A percentile compares a stretch with the other conserved stretches of the same genome.
phyloP scores from a whole-genome alignment of 2,329 filamentous ascomycete genomes.

The Fusarium mexicanum region DNA sequence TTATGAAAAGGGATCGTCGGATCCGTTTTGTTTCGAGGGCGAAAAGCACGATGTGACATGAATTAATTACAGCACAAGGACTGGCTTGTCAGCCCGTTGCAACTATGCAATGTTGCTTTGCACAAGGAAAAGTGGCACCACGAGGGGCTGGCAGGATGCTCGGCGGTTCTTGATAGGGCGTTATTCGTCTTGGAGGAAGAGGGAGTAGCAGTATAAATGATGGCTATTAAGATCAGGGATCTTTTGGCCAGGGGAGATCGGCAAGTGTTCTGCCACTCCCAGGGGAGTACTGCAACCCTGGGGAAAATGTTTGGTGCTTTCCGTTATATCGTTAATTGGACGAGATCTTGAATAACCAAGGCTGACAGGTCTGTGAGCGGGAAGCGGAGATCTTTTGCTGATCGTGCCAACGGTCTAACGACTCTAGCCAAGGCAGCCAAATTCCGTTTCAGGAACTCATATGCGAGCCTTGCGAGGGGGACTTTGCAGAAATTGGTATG shows the following conservation, averaged over 20 bases:
- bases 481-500: conserved; percentile 11
- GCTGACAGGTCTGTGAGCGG: conserved; percentile 18
- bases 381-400: conserved; percentile 25
- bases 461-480: conserved; percentile 5
- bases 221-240: conserved; percentile 30
- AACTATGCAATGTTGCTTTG: conserved; percentile 37
- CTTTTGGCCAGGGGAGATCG: conserved; percentile 14
- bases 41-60: conserved; percentile 32
- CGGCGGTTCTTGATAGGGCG: conserved; percentile 31
- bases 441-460: conserved; percentile 22
- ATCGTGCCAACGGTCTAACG: conserved; percentile 12
- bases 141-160: conserved; percentile 22
- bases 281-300: conserved; percentile 24
- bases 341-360: conserved; percentile 15
- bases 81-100: conserved; percentile 21
- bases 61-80: conserved; percentile 36
- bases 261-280: conserved; percentile 8
- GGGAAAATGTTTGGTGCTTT: conserved; percentile 27
- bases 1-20: conserved; percentile 28
- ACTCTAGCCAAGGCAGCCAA: not conserved
- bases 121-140: conserved; percentile 35
- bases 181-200: not conserved
- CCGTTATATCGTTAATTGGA: conserved; percentile 11
- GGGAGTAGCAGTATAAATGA: not conserved
- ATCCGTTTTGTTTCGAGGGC: conserved; percentile 37